Evolutionary conservation across 306 rosid species (phyloP).

Genomic region (Urtica urens): DNA sequence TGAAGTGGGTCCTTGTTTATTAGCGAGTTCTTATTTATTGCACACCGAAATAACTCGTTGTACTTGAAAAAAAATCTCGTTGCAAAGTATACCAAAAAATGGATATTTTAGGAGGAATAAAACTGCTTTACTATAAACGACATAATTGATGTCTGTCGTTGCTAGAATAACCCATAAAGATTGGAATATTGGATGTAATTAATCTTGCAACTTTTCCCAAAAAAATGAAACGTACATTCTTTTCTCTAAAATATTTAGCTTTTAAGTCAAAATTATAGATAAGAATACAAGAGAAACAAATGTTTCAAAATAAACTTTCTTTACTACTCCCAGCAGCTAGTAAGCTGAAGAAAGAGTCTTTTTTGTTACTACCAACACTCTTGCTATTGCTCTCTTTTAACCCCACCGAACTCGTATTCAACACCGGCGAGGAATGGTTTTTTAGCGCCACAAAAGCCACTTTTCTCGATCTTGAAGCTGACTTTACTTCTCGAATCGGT

Average conservation of each 20-base stretch:
- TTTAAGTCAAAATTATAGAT: background rate
- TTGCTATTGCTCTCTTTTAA: slow-evolving; percentile 24
- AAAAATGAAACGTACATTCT: too few species aligned
- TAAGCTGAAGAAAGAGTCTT: slow-evolving; percentile 35
- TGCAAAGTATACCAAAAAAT: too few species aligned
- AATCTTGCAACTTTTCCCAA: too few species aligned
- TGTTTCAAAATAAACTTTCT: slow-evolving; percentile 31
- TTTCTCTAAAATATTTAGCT: too few species aligned
- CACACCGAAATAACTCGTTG: too few species aligned
- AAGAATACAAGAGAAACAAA: background rate
- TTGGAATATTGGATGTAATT: too few species aligned
- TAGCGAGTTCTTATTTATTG: slow-evolving; percentile 3
- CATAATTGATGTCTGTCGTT: too few species aligned
- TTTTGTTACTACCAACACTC: slow-evolving; percentile 14
- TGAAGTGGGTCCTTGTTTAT: background rate
- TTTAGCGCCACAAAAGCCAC: slow-evolving; percentile 60
- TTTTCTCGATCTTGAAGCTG: slow-evolving; percentile 27
- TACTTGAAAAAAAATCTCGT: too few species aligned
- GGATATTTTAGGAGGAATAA: too few species aligned
- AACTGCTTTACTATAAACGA: too few species aligned
- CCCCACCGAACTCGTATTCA: slow-evolving; percentile 11
- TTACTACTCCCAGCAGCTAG: slow-evolving; percentile 32
- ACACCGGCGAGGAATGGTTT: slow-evolving; percentile 21
- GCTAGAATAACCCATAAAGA: too few species aligned
- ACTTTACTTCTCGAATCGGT: slow-evolving; percentile 15